Evolutionary conservation across 2,329 filamentous ascomycete species (phyloP), one percentile per base, ranked within the genome.

Genomic region (Neocatenulostroma microsporum): DNA sequence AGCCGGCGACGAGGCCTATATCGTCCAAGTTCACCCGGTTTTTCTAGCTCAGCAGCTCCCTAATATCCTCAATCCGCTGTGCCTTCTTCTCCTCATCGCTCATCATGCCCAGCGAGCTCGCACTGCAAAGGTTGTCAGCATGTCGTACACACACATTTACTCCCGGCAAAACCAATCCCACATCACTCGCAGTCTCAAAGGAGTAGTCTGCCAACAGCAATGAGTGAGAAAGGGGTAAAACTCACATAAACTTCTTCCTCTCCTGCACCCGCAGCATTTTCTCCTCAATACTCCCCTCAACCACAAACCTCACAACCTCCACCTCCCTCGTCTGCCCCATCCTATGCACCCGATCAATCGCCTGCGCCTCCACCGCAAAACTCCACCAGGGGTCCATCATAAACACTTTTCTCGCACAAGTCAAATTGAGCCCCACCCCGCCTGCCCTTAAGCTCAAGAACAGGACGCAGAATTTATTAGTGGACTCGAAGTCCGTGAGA

Each of bases 341-440:
- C 7, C 91, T 78, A 66, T 98, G 91, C 21, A 98, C 87, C 1
- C 91, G 84, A 65, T 98, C 91, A 54, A 98, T 96, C 7, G 91
- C 91, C 62, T 98, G 91, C 4, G 88, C 86, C 63, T 98, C 91
- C 10, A 96, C 81, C 0, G 91, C 88, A 62, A 89, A 98, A 56
- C 84, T 93, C 91, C 91, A 98, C 91, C 91, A 98, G 0, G 91
- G 91, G 61, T 98, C 91, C 91, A 98, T 96, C 84, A 98, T 93
- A 66, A 82, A 98, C 4, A 98, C 93, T 36, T 84, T 72, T 46
- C 81, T 85, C 5, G 91, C 91, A 48, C 80, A 80, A 0, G 89
- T 96, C 43, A 98, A 63, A 56, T 98, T 98, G 28, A 98, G 69
- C 0, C 91, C 91, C 0, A 98, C 91, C 17, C 91, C 93, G 4